Conservation (phyloP, 805 yeast species). For the Candida vartiovaarae region DNA sequence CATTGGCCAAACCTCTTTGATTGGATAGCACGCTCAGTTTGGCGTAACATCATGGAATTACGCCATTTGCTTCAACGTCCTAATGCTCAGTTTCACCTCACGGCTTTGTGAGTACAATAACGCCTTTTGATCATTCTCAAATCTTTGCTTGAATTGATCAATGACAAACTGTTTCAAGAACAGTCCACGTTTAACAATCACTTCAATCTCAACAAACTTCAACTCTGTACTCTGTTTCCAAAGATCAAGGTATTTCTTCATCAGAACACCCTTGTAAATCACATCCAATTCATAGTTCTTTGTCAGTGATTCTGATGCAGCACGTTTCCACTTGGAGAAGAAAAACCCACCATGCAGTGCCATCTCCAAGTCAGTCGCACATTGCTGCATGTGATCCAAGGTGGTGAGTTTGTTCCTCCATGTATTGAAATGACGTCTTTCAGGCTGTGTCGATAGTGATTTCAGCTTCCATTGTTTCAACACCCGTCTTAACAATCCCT, state of each 20-base stretch:
- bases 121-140: slow-evolving; percentile 5
- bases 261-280: background rate
- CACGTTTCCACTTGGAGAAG: slow-evolving; percentile 20
- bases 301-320: background rate
- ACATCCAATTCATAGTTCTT: slow-evolving; percentile 1
- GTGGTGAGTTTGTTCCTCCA: slow-evolving; percentile 7
- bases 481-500: background rate
- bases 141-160: slow-evolving; percentile 12
- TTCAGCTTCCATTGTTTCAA: slow-evolving; percentile 12
- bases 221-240: slow-evolving; percentile 9
- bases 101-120: background rate
- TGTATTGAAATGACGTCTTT: slow-evolving; percentile 1
- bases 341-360: slow-evolving; percentile 21
- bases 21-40: background rate
- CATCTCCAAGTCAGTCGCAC: slow-evolving; percentile 12
- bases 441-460: background rate
- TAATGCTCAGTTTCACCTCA: background rate
- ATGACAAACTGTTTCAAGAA: slow-evolving; percentile 11
- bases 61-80: slow-evolving; percentile 10
- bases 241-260: background rate
- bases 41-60: slow-evolving; percentile 1
- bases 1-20: slow-evolving; percentile 4
- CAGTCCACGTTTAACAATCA: background rate
- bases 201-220: slow-evolving; percentile 8
- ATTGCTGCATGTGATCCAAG: slow-evolving; percentile 1